These are phyloP conservation scores for Phytophthora tubulina DNA, from an alignment of 352 stramenopile genomes.

Conservation along the genomic window DNA sequence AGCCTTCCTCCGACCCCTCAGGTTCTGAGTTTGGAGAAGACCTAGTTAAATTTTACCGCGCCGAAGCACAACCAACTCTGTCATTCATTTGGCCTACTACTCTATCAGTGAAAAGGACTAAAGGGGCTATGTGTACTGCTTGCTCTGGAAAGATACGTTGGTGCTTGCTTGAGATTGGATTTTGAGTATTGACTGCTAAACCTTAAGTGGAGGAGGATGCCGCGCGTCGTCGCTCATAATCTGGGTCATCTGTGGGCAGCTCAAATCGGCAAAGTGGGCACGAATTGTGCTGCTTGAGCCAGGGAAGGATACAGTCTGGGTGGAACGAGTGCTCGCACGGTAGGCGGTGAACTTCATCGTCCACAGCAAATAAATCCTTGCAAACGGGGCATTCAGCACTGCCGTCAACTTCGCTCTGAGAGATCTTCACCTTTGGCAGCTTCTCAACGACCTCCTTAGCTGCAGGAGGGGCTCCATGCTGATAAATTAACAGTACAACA, in stretches of 20 bases:
- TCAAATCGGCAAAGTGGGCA: conserved; percentile 88
- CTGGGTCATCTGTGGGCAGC: conserved; percentile 83
- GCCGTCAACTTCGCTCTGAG: conserved; percentile 75
- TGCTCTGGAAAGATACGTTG: conserved; percentile 27
- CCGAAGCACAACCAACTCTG: conserved; percentile 23
- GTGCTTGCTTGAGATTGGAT: conserved; percentile 18
- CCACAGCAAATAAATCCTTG: conserved; percentile 87
- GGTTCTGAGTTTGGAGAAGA: background rate
- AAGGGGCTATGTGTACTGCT: conserved; percentile 37
- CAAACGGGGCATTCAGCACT: conserved; percentile 88
- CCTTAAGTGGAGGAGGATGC: conserved; percentile 34
- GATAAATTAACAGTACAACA: conserved; percentile 9
- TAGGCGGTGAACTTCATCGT: conserved; percentile 78
- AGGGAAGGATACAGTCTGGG: conserved; percentile 88
- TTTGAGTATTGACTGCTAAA: conserved; percentile 6
- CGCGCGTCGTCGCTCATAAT: conserved; percentile 77
- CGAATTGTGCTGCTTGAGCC: conserved; percentile 91
- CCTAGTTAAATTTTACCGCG: background rate
- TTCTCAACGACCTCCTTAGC: conserved; percentile 81
- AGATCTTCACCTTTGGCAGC: conserved; percentile 78
- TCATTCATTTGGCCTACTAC: conserved; percentile 38
- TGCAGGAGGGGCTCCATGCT: conserved; percentile 85
- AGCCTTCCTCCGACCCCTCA: conserved; percentile 2
- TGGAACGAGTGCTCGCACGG: conserved; percentile 86
- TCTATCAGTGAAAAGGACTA: conserved; percentile 42